Evolutionary conservation across 2,329 filamentous ascomycete genomes (phyloP).

Genomic region (Xylariaceae sp.): DNA sequence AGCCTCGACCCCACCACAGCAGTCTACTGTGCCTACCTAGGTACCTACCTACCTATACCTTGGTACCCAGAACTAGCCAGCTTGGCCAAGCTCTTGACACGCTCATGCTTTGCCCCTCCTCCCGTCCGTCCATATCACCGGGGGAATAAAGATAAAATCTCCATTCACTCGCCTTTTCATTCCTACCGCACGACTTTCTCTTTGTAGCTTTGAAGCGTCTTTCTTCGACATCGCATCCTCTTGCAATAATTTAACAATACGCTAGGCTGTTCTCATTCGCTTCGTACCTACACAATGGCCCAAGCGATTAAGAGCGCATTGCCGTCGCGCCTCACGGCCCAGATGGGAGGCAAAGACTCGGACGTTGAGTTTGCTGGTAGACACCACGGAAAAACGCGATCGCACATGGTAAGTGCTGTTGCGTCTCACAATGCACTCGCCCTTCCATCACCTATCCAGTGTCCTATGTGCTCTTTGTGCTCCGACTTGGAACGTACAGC

Average conservation of each 20-base stretch:
- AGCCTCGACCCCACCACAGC: too few species aligned
- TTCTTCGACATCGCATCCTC: background rate
- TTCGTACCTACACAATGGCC: conserved; percentile 60
- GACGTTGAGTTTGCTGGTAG: conserved; percentile 62
- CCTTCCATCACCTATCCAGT: conserved; percentile 6
- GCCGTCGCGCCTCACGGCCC: conserved; percentile 81
- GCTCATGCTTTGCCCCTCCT: too few species aligned
- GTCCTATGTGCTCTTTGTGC: conserved; percentile 10
- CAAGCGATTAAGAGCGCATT: conserved; percentile 75
- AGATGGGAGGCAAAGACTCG: conserved; percentile 48
- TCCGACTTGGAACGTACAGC: conserved; percentile 13
- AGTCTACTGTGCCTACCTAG: too few species aligned
- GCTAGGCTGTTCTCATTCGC: conserved; percentile 5
- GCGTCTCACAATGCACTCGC: background rate
- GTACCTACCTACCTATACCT: too few species aligned
- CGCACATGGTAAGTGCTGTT: conserved; percentile 74
- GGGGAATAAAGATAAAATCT: too few species aligned
- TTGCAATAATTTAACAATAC: conserved; percentile 10
- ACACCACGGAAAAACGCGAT: conserved; percentile 85
- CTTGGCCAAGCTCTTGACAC: too few species aligned
- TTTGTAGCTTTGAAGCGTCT: too few species aligned
- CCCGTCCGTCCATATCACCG: too few species aligned
- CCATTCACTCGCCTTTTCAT: too few species aligned
- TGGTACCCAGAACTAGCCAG: too few species aligned
- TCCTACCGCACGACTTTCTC: background rate